These are phyloP conservation scores for Nitzschia palea DNA, from an alignment of 108 stramenopile species.

Conservation along the genomic window DNA sequence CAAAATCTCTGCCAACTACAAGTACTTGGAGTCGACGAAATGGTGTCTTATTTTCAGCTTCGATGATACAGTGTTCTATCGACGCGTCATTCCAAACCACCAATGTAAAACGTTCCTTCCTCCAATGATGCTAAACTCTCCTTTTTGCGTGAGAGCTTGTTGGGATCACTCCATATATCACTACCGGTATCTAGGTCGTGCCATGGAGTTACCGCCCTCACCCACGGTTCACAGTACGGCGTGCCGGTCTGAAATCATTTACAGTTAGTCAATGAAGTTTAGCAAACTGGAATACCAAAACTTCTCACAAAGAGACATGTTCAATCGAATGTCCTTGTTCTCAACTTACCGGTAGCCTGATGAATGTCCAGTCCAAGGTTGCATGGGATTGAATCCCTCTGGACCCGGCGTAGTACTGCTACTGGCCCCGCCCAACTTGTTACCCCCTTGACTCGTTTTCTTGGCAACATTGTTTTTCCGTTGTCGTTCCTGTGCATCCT, in stretches of 20 bases:
- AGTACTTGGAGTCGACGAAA: too few relatives aligned
- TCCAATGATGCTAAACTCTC: background rate
- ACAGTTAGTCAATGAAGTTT: background rate
- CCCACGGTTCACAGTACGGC: conserved; percentile 15
- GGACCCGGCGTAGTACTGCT: background rate
- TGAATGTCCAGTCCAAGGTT: conserved; percentile 18
- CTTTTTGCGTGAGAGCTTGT: background rate
- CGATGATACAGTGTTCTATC: too few relatives aligned
- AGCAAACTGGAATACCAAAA: too few relatives aligned
- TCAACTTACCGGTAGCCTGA: conserved; percentile 31
- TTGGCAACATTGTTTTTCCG: conserved; percentile 25
- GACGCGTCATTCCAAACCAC: too few relatives aligned
- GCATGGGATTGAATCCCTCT: conserved; percentile 30
- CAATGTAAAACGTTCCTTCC: background rate
- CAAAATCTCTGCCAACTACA: too few relatives aligned
- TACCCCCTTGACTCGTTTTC: background rate
- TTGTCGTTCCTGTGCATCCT: conserved; percentile 28
- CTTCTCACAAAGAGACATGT: background rate
- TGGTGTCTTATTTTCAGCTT: too few relatives aligned
- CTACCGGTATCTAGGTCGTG: too few relatives aligned
- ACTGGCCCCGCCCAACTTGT: conserved; percentile 17
- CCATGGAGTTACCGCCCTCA: conserved; percentile 12
- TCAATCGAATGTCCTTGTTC: background rate
- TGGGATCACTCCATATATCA: too few relatives aligned
- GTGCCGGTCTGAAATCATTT: conserved; percentile 4